Base-by-base conservation (phyloP, 164 flowering plant species). In the Akebia trifoliata region DNA sequence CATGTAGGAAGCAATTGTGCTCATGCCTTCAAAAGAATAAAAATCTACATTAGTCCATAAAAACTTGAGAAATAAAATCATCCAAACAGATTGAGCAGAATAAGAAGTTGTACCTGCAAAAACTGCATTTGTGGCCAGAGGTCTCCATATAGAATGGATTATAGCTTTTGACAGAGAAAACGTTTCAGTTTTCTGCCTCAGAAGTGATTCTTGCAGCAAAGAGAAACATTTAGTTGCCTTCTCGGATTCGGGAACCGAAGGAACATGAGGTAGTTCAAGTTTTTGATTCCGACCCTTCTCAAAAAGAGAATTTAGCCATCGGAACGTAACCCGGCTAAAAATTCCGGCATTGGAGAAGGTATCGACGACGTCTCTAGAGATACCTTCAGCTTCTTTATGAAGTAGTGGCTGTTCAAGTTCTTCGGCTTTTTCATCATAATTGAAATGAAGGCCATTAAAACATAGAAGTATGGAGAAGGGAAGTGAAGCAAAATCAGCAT, bases 281-380 rank as follows among this genome's bases (percentile, higher is more conserved):
- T 80, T 81, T 24, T 73, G 64, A 43, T 9, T 34, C 6, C 78
- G 68, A 8, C 95, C 91, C 51, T 21, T 62, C 25, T 50, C 43
- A 15, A 90, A 84, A 1, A 90, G 74, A 0, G 87, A 87, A 47
- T 87, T 87, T 6, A 87, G 76, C 97, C 93, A 90, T 30, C 9
- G 54, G 51, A 90, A 87, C 5, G 83, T 82, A 4, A 84, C 38
- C 22, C 59, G 26, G 71, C 87, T 81, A 87, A 84, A 85, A 39
- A 84, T 35, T 14, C 95, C 84, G 31, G 95, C 83, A 39, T 56
- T 61, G 6, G 42, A 48, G 43, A 69, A 84, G 22, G 64, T 35
- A 54, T 54, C 66, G 9, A 25, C 35, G 10, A 25, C 35, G 10
- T 37, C 57, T 20, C 38, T 46, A 2, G 15, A 4, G 1, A 35